Conservation (phyloP, 2,329 filamentous ascomycete species). For the Colletotrichum sp. region DNA sequence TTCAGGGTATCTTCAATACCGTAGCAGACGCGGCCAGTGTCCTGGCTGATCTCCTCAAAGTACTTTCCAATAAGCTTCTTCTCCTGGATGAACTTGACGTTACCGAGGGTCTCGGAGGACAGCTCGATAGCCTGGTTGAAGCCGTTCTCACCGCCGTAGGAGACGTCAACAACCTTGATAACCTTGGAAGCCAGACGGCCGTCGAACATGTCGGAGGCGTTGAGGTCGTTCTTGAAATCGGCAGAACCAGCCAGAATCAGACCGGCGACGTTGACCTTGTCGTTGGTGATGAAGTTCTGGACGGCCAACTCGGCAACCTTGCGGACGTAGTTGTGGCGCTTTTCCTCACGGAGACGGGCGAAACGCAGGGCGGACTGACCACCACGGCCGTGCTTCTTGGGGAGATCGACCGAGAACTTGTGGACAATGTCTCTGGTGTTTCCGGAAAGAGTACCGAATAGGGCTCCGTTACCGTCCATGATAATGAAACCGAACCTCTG, state of each 20-base stretch:
- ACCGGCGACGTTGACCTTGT: constrained; percentile 98
- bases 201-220: constrained; percentile 97
- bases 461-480: constrained; percentile 98
- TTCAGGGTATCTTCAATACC: constrained; percentile 98
- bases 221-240: constrained; percentile 99
- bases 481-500: constrained; percentile 99
- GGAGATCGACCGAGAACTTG: constrained; percentile 98
- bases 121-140: constrained; percentile 99
- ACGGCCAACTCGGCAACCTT: constrained; percentile 98
- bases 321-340: constrained; percentile 99
- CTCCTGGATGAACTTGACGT: constrained; percentile 99
- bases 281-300: constrained; percentile 97
- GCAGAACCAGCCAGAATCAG: constrained; percentile 95
- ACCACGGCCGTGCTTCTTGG: constrained; percentile 99
- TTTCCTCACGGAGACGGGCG: constrained; percentile 98
- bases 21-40: constrained; percentile 96
- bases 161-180: constrained; percentile 99
- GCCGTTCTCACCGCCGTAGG: constrained; percentile 97
- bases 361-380: constrained; percentile 99
- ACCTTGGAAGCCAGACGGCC: constrained; percentile 90
- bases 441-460: constrained; percentile 95
- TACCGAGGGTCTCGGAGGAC: constrained; percentile 92
- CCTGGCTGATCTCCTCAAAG: constrained; percentile 98
- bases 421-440: constrained; percentile 97
- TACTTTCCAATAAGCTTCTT: constrained; percentile 99